phyloP scores from a whole-genome alignment of 176 grass and related monocot species.

The Areca catechu region DNA sequence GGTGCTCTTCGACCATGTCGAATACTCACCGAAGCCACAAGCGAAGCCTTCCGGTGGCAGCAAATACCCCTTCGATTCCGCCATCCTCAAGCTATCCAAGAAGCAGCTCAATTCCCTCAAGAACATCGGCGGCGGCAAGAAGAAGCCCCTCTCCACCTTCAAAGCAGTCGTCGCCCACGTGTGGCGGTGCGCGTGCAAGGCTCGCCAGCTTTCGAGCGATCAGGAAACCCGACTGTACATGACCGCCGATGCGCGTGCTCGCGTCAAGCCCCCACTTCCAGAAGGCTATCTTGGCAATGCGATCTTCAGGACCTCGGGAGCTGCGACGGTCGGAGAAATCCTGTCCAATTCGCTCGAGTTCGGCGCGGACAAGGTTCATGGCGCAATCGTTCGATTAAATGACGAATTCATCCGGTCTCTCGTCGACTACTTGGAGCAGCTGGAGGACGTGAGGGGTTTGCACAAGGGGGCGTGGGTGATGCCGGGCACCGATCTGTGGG shows the following conservation, averaged over 20 bases:
- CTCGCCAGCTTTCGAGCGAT: background rate
- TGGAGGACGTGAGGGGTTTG: conserved; percentile 11
- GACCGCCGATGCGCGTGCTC: conserved; percentile 1
- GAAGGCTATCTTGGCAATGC: conserved; percentile 14
- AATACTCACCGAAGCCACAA: conserved; percentile 12
- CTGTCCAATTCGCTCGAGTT: conserved; percentile 28
- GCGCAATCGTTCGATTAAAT: conserved; percentile 33
- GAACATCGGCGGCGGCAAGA: background rate
- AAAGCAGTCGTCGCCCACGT: background rate
- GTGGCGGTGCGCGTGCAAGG: conserved; percentile 2
- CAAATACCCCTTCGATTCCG: background rate
- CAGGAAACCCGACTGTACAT: background rate
- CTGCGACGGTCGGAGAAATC: conserved; percentile 27
- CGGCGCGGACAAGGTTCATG: conserved; percentile 38
- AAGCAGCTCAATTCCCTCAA: conserved; percentile 3
- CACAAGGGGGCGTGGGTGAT: conserved; percentile 51
- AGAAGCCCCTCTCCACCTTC: conserved; percentile 8
- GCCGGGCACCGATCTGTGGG: conserved; percentile 20
- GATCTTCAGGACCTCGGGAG: conserved; percentile 42
- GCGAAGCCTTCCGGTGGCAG: no score
- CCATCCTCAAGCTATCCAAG: conserved; percentile 1
- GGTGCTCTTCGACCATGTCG: conserved; percentile 30
- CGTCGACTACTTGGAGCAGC: conserved; percentile 41
- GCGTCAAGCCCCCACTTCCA: conserved; percentile 1
- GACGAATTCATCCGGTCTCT: conserved; percentile 49